phyloP scores from a whole-genome alignment of 306 rosid species.

The Sicyos edulis region DNA sequence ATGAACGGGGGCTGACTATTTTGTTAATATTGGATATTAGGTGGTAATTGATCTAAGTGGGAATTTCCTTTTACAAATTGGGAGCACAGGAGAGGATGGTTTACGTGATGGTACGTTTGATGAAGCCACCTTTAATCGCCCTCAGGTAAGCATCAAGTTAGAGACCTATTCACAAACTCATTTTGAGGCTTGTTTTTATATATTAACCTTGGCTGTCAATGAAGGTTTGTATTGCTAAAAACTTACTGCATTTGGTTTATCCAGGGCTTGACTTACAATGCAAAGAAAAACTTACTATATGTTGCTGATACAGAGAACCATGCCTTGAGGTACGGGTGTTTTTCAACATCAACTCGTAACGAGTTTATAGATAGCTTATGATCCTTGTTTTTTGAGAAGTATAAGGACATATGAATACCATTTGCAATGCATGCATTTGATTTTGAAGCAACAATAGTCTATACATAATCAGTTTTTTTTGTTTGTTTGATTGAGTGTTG shows the following conservation, averaged over 20 bases:
- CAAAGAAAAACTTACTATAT: conserved; percentile 76
- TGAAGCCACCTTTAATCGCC: conserved; percentile 80
- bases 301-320: conserved; percentile 97
- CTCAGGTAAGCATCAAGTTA: conserved; percentile 53
- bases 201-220: background rate
- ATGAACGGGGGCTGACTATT: conserved; percentile 16
- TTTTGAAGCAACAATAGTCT: background rate
- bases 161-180: background rate
- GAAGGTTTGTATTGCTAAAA: conserved; percentile 1
- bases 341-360: conserved; percentile 21
- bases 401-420: background rate
- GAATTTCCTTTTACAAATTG: conserved; percentile 70
- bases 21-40: conserved; percentile 45
- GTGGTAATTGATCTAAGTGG: conserved; percentile 83
- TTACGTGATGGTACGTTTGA: conserved; percentile 78
- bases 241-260: conserved; percentile 27
- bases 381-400: background rate
- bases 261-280: conserved; percentile 91
- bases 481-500: background rate
- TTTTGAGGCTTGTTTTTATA: conserved; percentile 5
- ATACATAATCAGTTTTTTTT: background rate
- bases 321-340: conserved; percentile 69
- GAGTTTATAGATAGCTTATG: background rate
- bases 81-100: conserved; percentile 92
- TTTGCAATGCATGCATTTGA: conserved; percentile 11